phyloP scores from a whole-genome alignment of 495 filamentous ascomycete species.

The Podospora conica region DNA sequence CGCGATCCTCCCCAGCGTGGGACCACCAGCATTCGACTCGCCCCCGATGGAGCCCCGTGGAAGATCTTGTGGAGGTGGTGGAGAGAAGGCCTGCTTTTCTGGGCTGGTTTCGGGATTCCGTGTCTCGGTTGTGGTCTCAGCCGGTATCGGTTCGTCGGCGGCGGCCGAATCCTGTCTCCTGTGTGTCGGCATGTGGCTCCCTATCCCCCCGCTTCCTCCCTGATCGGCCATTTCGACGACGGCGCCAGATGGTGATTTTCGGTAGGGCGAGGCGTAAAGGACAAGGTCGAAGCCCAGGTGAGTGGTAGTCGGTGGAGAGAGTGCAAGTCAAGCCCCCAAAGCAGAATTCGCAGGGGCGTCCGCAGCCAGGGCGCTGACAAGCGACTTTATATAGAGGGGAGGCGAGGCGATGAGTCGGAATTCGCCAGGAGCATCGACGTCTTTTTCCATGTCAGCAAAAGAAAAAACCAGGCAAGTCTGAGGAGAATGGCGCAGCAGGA shows the following conservation, averaged over 20 bases:
- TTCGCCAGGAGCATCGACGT: background rate
- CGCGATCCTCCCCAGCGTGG: background rate
- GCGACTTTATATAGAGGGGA: background rate
- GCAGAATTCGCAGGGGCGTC: background rate
- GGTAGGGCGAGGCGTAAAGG: background rate
- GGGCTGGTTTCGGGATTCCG: conserved; percentile 19
- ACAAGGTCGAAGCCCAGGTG: background rate
- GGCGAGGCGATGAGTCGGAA: background rate
- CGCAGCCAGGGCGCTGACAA: background rate
- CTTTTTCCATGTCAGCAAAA: conserved; percentile 8
- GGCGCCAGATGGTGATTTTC: background rate
- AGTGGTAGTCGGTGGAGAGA: background rate
- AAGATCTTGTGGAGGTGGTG: conserved; percentile 17
- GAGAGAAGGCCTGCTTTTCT: conserved; percentile 7
- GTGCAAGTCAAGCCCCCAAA: background rate
- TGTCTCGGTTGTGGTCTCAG: conserved; percentile 24
- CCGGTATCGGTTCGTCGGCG: conserved; percentile 27
- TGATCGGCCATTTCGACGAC: conserved; percentile 38
- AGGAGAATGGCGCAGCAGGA: background rate
- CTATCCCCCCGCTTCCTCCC: conserved; percentile 39
- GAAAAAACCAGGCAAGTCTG: background rate
- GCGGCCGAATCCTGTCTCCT: conserved; percentile 28
- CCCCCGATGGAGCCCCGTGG: conserved; percentile 15
- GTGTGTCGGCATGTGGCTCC: conserved; percentile 39
- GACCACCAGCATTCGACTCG: background rate